Evolutionary conservation across 768 basidiomycete genomes (phyloP), one percentile per base, ranked within the genome.

Genomic region (Xanthoconium stramineum): DNA sequence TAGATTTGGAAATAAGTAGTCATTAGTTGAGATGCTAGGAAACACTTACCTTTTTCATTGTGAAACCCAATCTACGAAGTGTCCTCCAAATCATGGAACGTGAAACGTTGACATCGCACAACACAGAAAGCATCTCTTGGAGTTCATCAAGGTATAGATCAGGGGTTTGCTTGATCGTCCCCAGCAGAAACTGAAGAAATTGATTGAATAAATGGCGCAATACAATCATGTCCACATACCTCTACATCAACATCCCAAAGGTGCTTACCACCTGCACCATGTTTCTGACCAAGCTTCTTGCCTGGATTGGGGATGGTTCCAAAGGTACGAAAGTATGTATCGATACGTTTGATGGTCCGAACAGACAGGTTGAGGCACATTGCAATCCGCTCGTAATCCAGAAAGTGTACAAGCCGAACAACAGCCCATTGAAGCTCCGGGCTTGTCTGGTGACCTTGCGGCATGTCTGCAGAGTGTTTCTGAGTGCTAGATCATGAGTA

Each of bases 111-210:
- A 10, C 3, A 5, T 19, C 17, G 29, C 30, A 48, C 1, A 19
- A 20, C 1, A n/a, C 6, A 2, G 19, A 5, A 1, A 54, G 29
- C 38, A 54, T 42, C 4, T 48, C 47, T 42, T 42, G 53, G 10
- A 54, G 38, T 15, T 54, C 47, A 10, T 54, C 53, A 1, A 54
- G 20, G 32, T 54, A 54, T 1, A 48, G 32, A 29, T 48, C 53
- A 2, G 53, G 33, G 6, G 33, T 17, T 9, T 47, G 37, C n/a
- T 17, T 7, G 2, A 54, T 42, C 3, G 32, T 47, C 2, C 32
- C 38, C 6, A 54, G 13, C 0, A 54, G 6, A 35, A 54, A 46
- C 53, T 36, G 7, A 6, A 35, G 20, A 2, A 19, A 11, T 32
- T 5, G 6, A 45, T 46, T 12, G 13, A 10, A 32, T 17, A 2